A percentile compares a stretch with the other conserved stretches of the same genome.
Evolutionary conservation across 306 rosid genomes (phyloP).

Genomic region (Vigna unguiculata): DNA sequence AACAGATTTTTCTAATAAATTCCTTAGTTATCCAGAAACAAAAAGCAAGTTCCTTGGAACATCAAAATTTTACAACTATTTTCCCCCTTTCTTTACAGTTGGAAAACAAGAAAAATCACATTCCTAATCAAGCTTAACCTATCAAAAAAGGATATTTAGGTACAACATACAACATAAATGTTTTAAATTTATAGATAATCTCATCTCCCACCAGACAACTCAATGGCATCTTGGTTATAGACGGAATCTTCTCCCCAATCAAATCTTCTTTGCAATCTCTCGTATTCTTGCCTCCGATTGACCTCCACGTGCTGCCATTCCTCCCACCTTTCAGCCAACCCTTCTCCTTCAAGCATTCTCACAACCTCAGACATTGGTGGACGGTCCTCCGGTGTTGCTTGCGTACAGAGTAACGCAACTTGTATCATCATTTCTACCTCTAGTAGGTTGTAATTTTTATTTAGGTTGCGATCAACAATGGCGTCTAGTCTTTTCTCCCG

Average conservation of each 20-base stretch:
- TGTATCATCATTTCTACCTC: slow-evolving; percentile 96
- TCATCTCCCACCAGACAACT: slow-evolving; percentile 94
- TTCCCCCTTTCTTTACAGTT: slow-evolving; percentile 36
- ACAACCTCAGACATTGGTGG: slow-evolving; percentile 97
- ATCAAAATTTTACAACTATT: slow-evolving; percentile 24
- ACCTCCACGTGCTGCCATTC: slow-evolving; percentile 97
- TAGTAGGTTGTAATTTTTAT: slow-evolving; percentile 61
- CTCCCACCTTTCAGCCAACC: slow-evolving; percentile 99
- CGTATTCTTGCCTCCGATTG: slow-evolving; percentile 85
- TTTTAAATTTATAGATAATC: slow-evolving; percentile 31
- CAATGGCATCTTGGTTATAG: slow-evolving; percentile 89
- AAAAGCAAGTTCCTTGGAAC: slow-evolving; percentile 16
- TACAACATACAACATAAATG: slow-evolving; percentile 12
- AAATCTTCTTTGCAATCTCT: slow-evolving; percentile 90
- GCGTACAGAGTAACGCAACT: slow-evolving; percentile 96
- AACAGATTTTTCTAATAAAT: slow-evolving; percentile 24
- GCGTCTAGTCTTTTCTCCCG: slow-evolving; percentile 81
- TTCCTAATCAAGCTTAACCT: slow-evolving; percentile 45
- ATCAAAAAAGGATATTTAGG: slow-evolving; percentile 46
- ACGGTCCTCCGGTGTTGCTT: slow-evolving; percentile 93
- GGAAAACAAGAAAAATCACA: slow-evolving; percentile 34
- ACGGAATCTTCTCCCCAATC: slow-evolving; percentile 98
- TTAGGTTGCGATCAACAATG: slow-evolving; percentile 83
- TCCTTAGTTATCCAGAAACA: background rate
- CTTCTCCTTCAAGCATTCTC: slow-evolving; percentile 98